Conservation (phyloP, 2,329 filamentous ascomycete species). For the Venturia carpophila region DNA sequence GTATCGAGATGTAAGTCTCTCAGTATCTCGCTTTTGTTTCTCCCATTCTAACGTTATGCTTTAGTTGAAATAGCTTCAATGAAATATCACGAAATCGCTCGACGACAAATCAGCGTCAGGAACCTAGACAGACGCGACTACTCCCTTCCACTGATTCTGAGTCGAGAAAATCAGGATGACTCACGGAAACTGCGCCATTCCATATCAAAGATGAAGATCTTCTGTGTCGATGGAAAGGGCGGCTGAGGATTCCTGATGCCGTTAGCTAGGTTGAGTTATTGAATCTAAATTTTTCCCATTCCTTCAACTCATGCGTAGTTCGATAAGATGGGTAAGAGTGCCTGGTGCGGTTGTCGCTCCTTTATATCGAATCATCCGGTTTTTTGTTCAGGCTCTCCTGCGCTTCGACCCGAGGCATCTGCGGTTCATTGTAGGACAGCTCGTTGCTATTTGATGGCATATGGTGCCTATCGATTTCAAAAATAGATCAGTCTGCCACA, state of each 20-base stretch:
- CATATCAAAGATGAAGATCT: not conserved
- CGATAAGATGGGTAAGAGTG: not conserved
- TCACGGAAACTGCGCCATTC: not conserved
- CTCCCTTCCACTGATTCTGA: not conserved
- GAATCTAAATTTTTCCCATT: not conserved
- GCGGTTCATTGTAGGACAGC: not conserved
- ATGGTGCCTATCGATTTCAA: not conserved
- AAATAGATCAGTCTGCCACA: not conserved
- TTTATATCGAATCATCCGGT: not conserved
- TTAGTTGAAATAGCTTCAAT: not conserved
- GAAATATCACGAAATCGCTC: not conserved
- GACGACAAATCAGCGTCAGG: not conserved
- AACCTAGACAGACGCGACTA: not conserved
- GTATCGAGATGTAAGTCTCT: not conserved
- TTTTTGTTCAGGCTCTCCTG: not conserved
- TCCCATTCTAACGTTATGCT: not conserved
- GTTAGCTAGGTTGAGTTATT: not conserved
- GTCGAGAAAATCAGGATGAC: not conserved
- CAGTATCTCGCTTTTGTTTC: not conserved
- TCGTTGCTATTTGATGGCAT: not conserved
- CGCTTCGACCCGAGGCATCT: not conserved
- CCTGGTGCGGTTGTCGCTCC: not conserved
- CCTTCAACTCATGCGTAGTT: not conserved
- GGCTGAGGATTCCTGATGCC: not conserved
- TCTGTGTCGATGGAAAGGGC: too few relatives aligned